phyloP scores from a whole-genome alignment of 768 basidiomycete genomes.

The Boletus sp. region DNA sequence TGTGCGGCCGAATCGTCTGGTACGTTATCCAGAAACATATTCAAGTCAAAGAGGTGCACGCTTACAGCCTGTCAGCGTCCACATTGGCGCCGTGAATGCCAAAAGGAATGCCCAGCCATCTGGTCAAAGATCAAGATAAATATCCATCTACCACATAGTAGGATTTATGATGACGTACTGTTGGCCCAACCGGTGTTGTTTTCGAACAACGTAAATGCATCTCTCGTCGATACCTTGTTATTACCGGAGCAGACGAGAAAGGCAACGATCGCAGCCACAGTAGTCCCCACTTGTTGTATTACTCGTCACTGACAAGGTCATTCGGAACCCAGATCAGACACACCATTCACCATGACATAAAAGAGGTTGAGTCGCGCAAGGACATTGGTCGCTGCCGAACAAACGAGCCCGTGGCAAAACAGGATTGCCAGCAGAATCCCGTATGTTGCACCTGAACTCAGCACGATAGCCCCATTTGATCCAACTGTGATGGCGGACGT shows the following conservation, averaged over 20 bases:
- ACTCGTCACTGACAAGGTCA: not conserved
- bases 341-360: constrained; percentile 66
- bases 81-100: constrained; percentile 75
- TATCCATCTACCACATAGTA: not conserved
- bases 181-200: constrained; percentile 70
- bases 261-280: constrained; percentile 58
- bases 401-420: constrained; percentile 65
- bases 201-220: constrained; percentile 68
- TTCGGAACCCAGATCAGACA: constrained; percentile 18
- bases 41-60: not conserved
- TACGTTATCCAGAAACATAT: not conserved
- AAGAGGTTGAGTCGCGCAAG: constrained; percentile 68
- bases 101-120: constrained; percentile 74
- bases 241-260: constrained; percentile 57
- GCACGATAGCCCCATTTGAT: constrained; percentile 49
- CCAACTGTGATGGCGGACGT: constrained; percentile 65
- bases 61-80: constrained; percentile 76
- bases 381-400: constrained; percentile 64
- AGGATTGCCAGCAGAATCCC: constrained; percentile 66
- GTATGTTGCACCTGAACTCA: constrained; percentile 62
- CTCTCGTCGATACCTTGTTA: constrained; percentile 61
- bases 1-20: constrained; percentile 76
- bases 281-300: constrained; percentile 52
- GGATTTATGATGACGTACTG: constrained; percentile 36
- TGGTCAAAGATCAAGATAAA: constrained; percentile 24